These are phyloP conservation scores for Brasilioporus rufonigricans DNA, from an alignment of 768 basidiomycete species.

Conservation along the genomic window DNA sequence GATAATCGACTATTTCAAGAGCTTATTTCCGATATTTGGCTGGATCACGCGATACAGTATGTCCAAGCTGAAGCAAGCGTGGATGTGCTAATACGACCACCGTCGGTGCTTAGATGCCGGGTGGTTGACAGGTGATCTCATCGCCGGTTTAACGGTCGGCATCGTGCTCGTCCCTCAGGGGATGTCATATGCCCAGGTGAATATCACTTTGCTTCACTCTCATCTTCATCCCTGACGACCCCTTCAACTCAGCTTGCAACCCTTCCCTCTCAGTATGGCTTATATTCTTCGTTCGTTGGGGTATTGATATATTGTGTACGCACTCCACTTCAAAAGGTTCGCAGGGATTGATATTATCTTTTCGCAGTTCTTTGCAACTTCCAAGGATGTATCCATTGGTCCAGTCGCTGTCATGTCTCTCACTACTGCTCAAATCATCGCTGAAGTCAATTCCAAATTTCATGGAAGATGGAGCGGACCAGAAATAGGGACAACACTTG, in stretches of 20 bases:
- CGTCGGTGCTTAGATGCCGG: conserved; percentile 50
- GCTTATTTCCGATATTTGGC: conserved; percentile 79
- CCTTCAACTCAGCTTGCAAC: conserved; percentile 63
- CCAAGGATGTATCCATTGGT: conserved; percentile 98
- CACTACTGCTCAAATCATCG: conserved; percentile 78
- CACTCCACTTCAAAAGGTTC: not conserved
- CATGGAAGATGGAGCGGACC: conserved; percentile 62
- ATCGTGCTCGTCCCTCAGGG: conserved; percentile 94
- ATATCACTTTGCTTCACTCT: not conserved
- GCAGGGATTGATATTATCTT: not conserved
- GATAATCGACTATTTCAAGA: conserved; percentile 60
- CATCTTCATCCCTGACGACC: not conserved
- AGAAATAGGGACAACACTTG: conserved; percentile 79
- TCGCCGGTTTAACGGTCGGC: conserved; percentile 92
- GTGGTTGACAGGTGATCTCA: conserved; percentile 83
- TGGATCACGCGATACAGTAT: conserved; percentile 89
- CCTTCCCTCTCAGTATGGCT: conserved; percentile 82
- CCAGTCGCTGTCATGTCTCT: conserved; percentile 99
- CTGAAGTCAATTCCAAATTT: conserved; percentile 51
- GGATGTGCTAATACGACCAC: not conserved
- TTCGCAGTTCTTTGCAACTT: conserved; percentile 86
- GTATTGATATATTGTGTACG: conserved; percentile 80
- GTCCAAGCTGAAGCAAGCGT: not conserved
- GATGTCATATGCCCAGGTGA: conserved; percentile 83
- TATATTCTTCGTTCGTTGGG: conserved; percentile 93